Conservation (phyloP, 805 yeast genomes). For the Pichia insulana region DNA sequence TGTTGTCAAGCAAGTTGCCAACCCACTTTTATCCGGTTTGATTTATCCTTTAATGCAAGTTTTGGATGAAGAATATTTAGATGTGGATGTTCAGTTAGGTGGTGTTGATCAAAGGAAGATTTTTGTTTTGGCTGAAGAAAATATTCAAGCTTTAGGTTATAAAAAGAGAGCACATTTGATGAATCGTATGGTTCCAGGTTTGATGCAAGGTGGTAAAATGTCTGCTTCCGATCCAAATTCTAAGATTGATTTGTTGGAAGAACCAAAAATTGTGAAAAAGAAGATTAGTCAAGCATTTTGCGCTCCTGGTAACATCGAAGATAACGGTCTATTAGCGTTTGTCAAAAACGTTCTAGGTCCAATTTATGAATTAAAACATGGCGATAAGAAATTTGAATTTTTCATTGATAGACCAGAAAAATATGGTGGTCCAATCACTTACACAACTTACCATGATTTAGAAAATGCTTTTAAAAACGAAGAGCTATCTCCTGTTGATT, state of each 20-base stretch:
- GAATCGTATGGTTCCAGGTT: conserved; percentile 99
- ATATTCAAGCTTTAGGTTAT: conserved; percentile 79
- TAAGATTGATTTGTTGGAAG: conserved; percentile 87
- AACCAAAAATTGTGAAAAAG: conserved; percentile 79
- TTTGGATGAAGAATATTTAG: conserved; percentile 84
- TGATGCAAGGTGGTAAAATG: conserved; percentile 97
- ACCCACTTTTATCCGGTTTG: conserved; percentile 87
- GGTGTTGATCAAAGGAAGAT: conserved; percentile 99
- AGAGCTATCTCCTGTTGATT: conserved; percentile 83
- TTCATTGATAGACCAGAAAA: conserved; percentile 87
- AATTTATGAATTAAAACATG: conserved; percentile 66
- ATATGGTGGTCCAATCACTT: conserved; percentile 89
- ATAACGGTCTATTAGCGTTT: conserved; percentile 84
- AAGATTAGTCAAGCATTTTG: conserved; percentile 89
- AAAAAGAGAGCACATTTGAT: conserved; percentile 96
- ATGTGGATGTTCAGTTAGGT: conserved; percentile 91
- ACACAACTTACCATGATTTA: conserved; percentile 55
- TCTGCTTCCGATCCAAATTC: conserved; percentile 98
- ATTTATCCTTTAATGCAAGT: conserved; percentile 99
- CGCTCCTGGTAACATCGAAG: conserved; percentile 88
- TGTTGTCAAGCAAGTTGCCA: conserved; percentile 94
- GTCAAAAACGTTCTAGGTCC: conserved; percentile 80
- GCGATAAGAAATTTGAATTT: conserved; percentile 53
- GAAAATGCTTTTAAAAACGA: conserved; percentile 65
- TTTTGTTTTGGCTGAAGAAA: conserved; percentile 93